A percentile compares a stretch with the other conserved stretches of the same genome.
These are phyloP conservation scores for Setomelanomma holmii DNA, from an alignment of 2,329 filamentous ascomycete genomes.

Conservation along the genomic window DNA sequence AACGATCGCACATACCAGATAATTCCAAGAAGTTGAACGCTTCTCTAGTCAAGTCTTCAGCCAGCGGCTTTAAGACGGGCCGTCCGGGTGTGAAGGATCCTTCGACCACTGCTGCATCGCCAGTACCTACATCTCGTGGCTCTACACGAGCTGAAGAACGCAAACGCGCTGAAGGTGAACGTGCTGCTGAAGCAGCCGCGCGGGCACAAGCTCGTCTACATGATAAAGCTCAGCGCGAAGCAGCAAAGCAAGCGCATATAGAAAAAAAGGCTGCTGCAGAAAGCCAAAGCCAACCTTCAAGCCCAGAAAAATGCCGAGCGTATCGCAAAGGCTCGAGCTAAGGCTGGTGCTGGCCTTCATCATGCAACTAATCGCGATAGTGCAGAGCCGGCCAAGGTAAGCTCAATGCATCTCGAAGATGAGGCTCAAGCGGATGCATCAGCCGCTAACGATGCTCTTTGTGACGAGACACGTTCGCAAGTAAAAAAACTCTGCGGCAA, in stretches of 20 bases:
- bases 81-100: not conserved
- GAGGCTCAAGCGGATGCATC: not conserved
- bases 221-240: constrained; percentile 13
- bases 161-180: constrained; percentile 8
- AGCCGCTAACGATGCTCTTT: not conserved
- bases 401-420: not conserved
- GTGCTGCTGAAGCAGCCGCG: not conserved
- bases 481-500: constrained; percentile 8
- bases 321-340: constrained; percentile 22
- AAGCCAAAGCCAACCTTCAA: constrained; percentile 5
- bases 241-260: constrained; percentile 13
- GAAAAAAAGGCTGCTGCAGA: constrained; percentile 16
- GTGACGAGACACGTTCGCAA: not conserved
- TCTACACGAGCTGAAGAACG: not conserved
- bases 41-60: no score
- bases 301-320: constrained; percentile 11
- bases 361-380: not conserved
- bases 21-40: not conserved
- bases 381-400: not conserved
- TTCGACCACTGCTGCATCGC: not conserved
- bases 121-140: not conserved
- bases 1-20: not conserved
- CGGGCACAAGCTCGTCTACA: constrained; percentile 7
- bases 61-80: not conserved
- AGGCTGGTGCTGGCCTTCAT: constrained; percentile 11